phyloP scores from a whole-genome alignment of 176 grass and related monocot species.

The Neostapfia colusana region DNA sequence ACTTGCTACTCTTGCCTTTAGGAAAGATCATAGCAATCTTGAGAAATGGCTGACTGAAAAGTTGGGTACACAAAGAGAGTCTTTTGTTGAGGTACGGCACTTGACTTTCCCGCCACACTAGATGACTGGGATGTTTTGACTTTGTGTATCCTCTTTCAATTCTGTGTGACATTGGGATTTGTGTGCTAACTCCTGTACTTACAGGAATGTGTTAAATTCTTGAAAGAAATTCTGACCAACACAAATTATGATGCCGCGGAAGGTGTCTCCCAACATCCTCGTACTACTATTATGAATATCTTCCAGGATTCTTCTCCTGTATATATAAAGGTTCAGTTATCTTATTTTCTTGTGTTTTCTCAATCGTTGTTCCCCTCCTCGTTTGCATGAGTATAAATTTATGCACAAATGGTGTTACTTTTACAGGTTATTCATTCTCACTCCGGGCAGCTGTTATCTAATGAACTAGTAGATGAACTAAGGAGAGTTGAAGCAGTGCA shows the following conservation, averaged over 20 bases:
- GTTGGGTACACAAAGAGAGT: conserved; percentile 54
- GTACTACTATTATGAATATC: conserved; percentile 43
- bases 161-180: conserved; percentile 8
- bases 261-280: conserved; percentile 44
- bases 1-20: conserved; percentile 69
- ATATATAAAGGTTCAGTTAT: conserved; percentile 67
- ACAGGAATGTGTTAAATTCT: conserved; percentile 78
- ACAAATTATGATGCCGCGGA: conserved; percentile 41
- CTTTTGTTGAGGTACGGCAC: conserved; percentile 75
- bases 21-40: conserved; percentile 71
- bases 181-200: conserved; percentile 15
- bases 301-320: conserved; percentile 63
- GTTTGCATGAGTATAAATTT: conserved; percentile 32
- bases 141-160: conserved; percentile 15
- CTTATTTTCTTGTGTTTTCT: conserved; percentile 20
- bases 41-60: conserved; percentile 93
- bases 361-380: not conserved
- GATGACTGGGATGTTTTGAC: not conserved
- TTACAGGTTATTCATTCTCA: conserved; percentile 75
- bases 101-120: not conserved
- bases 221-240: conserved; percentile 66
- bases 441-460: conserved; percentile 60
- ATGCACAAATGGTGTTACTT: conserved; percentile 20
- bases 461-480: conserved; percentile 74
- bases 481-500: conserved; percentile 56